Conservation (phyloP, 306 rosid species). For the Crotalaria pallida region DNA sequence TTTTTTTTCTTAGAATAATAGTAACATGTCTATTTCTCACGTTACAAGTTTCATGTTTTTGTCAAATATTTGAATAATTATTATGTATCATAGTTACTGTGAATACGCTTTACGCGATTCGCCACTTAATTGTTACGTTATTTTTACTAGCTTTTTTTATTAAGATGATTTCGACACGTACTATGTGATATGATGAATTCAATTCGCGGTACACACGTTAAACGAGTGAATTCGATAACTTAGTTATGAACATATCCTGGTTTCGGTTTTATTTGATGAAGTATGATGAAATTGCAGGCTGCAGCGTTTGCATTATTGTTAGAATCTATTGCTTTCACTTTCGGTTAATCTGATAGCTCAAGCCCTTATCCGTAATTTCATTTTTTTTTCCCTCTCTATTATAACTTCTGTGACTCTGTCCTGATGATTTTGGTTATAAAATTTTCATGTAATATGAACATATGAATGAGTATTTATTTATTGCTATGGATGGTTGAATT, state of each 20-base stretch:
- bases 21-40: neutral
- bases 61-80: neutral
- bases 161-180: too few species aligned
- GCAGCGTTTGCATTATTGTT: neutral
- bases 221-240: too few species aligned
- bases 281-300: constrained; percentile 1
- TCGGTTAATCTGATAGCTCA: neutral
- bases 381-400: neutral
- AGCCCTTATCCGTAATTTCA: neutral
- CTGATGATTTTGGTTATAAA: neutral
- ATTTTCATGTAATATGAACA: neutral
- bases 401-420: neutral
- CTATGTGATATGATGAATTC: too few species aligned
- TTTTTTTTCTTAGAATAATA: neutral
- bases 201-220: too few species aligned
- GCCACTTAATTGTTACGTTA: too few species aligned
- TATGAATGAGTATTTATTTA: neutral
- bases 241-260: neutral
- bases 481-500: neutral
- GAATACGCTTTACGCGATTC: too few species aligned
- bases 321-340: neutral
- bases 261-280: constrained; percentile 2
- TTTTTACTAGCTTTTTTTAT: too few species aligned
- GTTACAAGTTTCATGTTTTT: constrained; percentile 10
- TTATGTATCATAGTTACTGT: too few species aligned